These are phyloP conservation scores for Alliaria petiolata DNA, from an alignment of 345 rosid species.

Conservation along the genomic window DNA sequence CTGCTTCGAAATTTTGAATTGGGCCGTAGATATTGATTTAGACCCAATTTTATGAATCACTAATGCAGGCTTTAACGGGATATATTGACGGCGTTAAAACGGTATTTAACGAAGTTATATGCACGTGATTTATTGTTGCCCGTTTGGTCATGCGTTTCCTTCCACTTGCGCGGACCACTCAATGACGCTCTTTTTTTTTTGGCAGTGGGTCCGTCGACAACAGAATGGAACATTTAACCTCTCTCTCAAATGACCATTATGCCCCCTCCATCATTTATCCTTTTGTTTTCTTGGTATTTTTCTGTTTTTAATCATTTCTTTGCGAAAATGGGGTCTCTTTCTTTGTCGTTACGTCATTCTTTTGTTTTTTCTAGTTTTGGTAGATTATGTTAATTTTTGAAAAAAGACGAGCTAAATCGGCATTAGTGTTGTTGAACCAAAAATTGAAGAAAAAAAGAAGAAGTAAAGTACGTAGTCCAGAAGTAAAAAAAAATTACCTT, in stretches of 20 bases:
- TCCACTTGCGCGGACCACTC: slow-evolving; percentile 8
- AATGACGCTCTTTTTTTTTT: not conserved
- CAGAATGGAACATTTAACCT: not conserved
- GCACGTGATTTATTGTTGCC: slow-evolving; percentile 9
- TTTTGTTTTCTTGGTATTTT: no score
- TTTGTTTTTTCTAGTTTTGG: not conserved
- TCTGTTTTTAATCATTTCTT: not conserved
- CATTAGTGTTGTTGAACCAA: not conserved
- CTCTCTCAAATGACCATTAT: not conserved
- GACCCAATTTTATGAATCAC: not conserved
- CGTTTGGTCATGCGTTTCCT: slow-evolving; percentile 14
- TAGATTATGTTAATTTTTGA: not conserved
- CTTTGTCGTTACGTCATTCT: not conserved
- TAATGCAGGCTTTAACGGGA: not conserved
- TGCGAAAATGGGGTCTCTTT: not conserved
- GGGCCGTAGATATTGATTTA: not conserved
- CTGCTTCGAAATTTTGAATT: not conserved
- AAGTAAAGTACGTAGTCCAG: not conserved
- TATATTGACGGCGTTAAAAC: slow-evolving; percentile 4
- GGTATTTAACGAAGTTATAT: not conserved
- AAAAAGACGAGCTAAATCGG: not conserved
- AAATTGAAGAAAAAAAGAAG: not conserved
- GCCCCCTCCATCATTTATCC: not conserved
- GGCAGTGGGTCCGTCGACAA: not conserved
- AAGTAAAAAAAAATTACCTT: no score